Conservation (phyloP, 176 grass and related monocot genomes). For the Aegilops umbellulata region DNA sequence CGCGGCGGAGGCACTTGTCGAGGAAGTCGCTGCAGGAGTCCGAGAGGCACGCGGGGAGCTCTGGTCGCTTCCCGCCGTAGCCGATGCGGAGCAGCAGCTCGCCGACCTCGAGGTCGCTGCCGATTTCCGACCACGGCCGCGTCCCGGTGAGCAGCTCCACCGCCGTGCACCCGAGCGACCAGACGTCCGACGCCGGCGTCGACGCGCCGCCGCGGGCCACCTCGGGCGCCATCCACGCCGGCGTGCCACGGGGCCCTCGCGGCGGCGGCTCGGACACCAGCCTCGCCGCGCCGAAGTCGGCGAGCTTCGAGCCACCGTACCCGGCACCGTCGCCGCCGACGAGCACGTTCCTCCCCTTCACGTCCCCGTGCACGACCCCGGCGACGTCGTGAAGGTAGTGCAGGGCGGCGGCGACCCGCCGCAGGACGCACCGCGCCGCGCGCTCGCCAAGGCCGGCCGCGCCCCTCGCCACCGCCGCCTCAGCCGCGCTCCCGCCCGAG, state of each 20-base stretch:
- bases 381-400: slow-evolving; percentile 67
- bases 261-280: slow-evolving; percentile 16
- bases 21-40: slow-evolving; percentile 64
- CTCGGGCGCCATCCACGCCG: slow-evolving; percentile 92
- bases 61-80: slow-evolving; percentile 51
- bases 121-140: slow-evolving; percentile 66
- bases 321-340: neutral
- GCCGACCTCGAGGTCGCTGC: slow-evolving; percentile 35
- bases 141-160: slow-evolving; percentile 71
- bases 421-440: slow-evolving; percentile 40
- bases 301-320: slow-evolving; percentile 50
- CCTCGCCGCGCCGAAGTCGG: slow-evolving; percentile 70
- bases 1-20: slow-evolving; percentile 70
- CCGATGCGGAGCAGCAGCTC: slow-evolving; percentile 58
- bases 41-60: slow-evolving; percentile 46
- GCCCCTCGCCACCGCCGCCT: slow-evolving; percentile 24
- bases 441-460: slow-evolving; percentile 34
- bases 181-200: slow-evolving; percentile 68
- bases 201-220: slow-evolving; percentile 61
- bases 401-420: slow-evolving; percentile 55
- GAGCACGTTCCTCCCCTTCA: slow-evolving; percentile 85
- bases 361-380: slow-evolving; percentile 82
- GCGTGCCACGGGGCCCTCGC: slow-evolving; percentile 42
- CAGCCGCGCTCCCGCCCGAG: slow-evolving; percentile 55
- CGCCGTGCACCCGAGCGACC: slow-evolving; percentile 91